Evolutionary conservation across 2,329 filamentous ascomycete genomes (phyloP), one percentile per base, ranked within the genome.

Genomic region (Fusarium devonianum): DNA sequence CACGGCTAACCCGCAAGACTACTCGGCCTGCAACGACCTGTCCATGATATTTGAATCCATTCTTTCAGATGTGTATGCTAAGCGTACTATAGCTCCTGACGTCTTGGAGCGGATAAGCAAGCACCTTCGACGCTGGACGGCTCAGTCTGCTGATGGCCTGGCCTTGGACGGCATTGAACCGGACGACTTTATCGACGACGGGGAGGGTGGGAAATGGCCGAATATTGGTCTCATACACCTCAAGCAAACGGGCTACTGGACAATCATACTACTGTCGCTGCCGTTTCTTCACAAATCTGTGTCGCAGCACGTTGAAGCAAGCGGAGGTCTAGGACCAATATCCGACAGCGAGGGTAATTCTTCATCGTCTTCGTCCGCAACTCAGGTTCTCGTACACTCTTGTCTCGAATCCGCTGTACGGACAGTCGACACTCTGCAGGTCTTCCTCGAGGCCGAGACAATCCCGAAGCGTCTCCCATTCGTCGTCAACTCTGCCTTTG

Each of bases 401-500:
- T 72, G 70, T 16, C 62, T 72, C 1, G 67, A 72, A 44, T 72
- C 70, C 4, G 70, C 70, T 7, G 63, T 72, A 0, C 58, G 67
- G 7, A 67, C 68, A 0, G 65, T 78, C 3, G 71, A 74, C 4
- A 65, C 77, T 0, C 60, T 75, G 1, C 67, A 73, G 10, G 65
- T 63, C 2, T 67, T 78, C 2, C 52, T 71, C 4, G 59, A 58
- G 1, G 68, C 66, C 2, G 49, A 65, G 2, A 60, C 65, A 2
- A 64, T 77, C 1, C 75, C 76, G 0, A 74, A 72, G 21, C 67
- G 75, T 2, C 57, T 78, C 4, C 76, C 76, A 0, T 76, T 78
- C 12, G 56, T 78, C 1, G 73, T 78, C 4, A 78, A 78, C 37
- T 74, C 73, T 2, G 69, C 74, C 4, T 78, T 78, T 49, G 71